Percentiles rank a stretch among this genome's conserved stretches.
phyloP scores from a whole-genome alignment of 257 asterid genomes.

The Solanum bukasovii region DNA sequence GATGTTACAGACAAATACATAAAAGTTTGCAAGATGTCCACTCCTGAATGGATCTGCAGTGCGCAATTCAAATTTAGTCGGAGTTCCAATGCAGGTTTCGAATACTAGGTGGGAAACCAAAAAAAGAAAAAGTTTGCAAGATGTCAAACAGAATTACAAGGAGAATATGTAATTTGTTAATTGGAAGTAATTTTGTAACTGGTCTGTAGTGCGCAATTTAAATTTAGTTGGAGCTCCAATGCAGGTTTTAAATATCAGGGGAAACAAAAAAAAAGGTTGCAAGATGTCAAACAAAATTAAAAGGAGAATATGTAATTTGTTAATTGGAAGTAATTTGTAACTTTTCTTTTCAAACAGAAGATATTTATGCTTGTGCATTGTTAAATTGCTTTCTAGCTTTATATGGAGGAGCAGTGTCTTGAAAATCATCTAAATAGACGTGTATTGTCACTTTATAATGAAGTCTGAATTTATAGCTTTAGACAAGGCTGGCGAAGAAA shows the following conservation, averaged over 20 bases:
- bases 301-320: neutral
- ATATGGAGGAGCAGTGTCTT: neutral
- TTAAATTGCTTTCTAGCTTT: neutral
- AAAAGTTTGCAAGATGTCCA: neutral
- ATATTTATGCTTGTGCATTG: neutral
- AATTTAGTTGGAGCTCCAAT: too few relatives aligned
- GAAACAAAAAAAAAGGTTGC: neutral
- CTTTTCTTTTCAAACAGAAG: neutral
- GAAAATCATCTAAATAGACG: neutral
- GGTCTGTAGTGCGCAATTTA: too few relatives aligned
- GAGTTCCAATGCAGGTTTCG: too few relatives aligned
- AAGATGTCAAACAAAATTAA: neutral
- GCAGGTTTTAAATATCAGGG: too few relatives aligned
- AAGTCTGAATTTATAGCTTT: neutral
- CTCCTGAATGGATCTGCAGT: too few relatives aligned
- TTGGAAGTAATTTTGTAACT: neutral
- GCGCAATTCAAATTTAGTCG: too few relatives aligned
- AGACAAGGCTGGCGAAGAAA: too few relatives aligned
- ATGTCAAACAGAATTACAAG: neutral
- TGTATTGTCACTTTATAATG: neutral
- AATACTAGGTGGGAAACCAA: too few relatives aligned
- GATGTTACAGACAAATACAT: neutral
- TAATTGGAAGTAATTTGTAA: neutral
- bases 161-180: neutral
- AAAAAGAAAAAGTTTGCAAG: neutral